Conservation (phyloP, 108 stramenopile genomes). For the Schizochytrium sp. region DNA sequence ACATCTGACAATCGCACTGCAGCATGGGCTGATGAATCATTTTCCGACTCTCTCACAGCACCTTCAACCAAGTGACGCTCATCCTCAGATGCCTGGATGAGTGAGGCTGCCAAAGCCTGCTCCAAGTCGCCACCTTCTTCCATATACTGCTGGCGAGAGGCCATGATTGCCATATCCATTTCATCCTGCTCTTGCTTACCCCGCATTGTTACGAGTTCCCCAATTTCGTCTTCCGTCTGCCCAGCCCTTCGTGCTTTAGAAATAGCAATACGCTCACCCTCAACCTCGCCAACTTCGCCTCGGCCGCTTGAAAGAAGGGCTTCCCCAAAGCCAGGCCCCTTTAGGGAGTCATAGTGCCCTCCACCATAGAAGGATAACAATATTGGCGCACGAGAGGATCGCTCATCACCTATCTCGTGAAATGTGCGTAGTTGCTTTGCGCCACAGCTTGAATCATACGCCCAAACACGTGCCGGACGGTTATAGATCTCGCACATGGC, state of each 20-base stretch:
- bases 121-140: neutral
- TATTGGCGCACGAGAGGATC: conserved; percentile 63
- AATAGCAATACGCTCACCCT: neutral
- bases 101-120: neutral
- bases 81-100: neutral
- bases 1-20: neutral
- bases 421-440: conserved; percentile 74
- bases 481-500: conserved; percentile 95
- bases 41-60: neutral
- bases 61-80: neutral
- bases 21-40: neutral
- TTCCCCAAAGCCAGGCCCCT: conserved; percentile 32
- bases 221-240: neutral
- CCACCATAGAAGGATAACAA: conserved; percentile 78
- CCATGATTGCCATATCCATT: neutral
- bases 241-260: neutral
- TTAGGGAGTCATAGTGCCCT: conserved; percentile 77
- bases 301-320: neutral
- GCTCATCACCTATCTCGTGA: conserved; percentile 62
- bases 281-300: neutral
- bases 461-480: conserved; percentile 88
- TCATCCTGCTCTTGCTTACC: neutral
- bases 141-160: conserved; percentile 4
- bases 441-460: conserved; percentile 68
- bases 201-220: neutral